phyloP scores from a whole-genome alignment of 495 filamentous ascomycete species.

The Viridothelium virens region DNA sequence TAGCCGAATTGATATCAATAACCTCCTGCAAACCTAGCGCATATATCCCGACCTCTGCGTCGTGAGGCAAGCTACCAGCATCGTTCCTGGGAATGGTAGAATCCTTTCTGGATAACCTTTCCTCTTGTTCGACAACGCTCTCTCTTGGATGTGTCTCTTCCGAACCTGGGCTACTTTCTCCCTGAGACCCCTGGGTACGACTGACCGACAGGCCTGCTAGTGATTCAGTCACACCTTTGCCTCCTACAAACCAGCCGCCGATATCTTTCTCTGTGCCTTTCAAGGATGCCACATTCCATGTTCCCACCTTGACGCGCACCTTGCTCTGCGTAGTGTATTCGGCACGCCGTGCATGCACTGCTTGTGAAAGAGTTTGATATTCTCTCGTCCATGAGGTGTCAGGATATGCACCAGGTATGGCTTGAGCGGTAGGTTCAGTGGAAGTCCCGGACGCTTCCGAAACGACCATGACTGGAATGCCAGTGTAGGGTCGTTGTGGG shows the following conservation, averaged over 20 bases:
- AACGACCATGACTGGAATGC: neutral
- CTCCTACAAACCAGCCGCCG: slow-evolving; percentile 74
- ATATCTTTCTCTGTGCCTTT: slow-evolving; percentile 79
- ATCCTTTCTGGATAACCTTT: slow-evolving; percentile 32
- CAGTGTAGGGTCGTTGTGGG: too few relatives aligned
- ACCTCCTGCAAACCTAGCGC: slow-evolving; percentile 87
- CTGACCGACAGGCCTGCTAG: slow-evolving; percentile 46
- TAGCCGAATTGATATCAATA: slow-evolving; percentile 67
- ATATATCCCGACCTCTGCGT: slow-evolving; percentile 74
- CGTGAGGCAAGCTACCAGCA: slow-evolving; percentile 34
- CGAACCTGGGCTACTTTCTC: neutral
- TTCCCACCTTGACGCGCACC: slow-evolving; percentile 76
- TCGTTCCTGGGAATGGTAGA: slow-evolving; percentile 37
- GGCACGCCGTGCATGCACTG: slow-evolving; percentile 59
- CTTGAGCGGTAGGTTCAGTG: slow-evolving; percentile 21
- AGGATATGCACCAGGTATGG: slow-evolving; percentile 32
- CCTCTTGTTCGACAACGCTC: slow-evolving; percentile 29
- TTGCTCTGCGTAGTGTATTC: slow-evolving; percentile 67
- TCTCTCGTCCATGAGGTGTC: slow-evolving; percentile 12
- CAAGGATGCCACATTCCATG: slow-evolving; percentile 88
- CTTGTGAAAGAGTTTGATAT: slow-evolving; percentile 47
- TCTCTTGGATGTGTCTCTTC: neutral
- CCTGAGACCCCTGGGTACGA: neutral
- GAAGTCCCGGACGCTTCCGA: slow-evolving; percentile 1
- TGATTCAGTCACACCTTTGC: slow-evolving; percentile 57